These are phyloP conservation scores for Ciborinia camelliae DNA, from an alignment of 2,329 filamentous ascomycete species.

Conservation along the genomic window DNA sequence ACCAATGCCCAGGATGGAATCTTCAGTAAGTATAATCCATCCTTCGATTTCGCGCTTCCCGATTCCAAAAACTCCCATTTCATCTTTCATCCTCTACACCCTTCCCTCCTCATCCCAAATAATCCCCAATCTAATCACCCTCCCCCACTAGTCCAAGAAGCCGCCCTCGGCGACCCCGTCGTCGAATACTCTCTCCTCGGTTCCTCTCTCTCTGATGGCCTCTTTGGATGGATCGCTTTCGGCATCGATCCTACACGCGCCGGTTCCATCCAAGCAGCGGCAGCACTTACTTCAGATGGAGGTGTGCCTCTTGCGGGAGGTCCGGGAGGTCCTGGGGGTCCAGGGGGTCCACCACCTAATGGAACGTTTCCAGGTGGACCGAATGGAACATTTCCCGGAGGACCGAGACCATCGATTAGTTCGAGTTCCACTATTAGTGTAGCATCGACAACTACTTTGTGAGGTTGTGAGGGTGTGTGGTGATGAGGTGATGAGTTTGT, in stretches of 20 bases:
- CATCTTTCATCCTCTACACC: not conserved
- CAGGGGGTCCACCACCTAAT: not conserved
- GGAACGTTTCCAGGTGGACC: constrained; percentile 11
- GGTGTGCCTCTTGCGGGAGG: not conserved
- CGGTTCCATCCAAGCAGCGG: not conserved
- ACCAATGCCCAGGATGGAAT: constrained; percentile 46
- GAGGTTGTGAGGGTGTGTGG: not conserved
- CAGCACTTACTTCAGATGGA: not conserved
- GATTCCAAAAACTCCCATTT: not conserved
- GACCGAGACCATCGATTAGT: not conserved
- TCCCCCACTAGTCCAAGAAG: not conserved
- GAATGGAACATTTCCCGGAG: not conserved
- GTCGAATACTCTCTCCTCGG: constrained; percentile 53
- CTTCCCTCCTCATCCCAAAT: not conserved
- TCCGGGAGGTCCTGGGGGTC: not conserved
- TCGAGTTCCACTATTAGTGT: not conserved
- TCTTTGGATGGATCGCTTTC: constrained; percentile 49
- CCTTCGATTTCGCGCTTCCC: too few species aligned
- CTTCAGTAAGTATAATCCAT: not conserved
- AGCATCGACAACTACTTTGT: not conserved
- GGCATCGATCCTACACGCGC: constrained; percentile 41
- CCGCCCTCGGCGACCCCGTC: constrained; percentile 44
- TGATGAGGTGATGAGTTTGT: not conserved
- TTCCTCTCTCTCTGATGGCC: constrained; percentile 45
- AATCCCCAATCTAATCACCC: not conserved